Percentiles rank a stretch among this genome's conserved stretches.
These are phyloP conservation scores for Arthroderma sp. DNA, from an alignment of 2,329 filamentous ascomycete species.

Conservation along the genomic window DNA sequence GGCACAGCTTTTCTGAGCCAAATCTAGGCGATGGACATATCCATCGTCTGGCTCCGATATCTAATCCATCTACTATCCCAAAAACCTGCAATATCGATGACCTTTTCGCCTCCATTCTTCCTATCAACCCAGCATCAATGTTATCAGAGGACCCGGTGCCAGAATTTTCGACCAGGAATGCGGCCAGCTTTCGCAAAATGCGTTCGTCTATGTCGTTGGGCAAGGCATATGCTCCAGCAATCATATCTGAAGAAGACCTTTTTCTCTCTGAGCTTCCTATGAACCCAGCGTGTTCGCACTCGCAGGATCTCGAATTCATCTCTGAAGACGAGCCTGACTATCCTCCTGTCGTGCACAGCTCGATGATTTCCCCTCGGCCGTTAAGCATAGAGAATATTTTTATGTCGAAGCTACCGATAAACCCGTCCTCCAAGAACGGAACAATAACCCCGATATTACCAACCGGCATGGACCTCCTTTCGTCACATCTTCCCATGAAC, in stretches of 20 bases:
- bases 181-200: too few species aligned
- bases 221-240: not conserved
- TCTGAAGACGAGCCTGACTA: too few species aligned
- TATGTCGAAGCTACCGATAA: not conserved
- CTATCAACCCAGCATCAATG: constrained; percentile 20
- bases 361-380: too few species aligned
- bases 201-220: not conserved
- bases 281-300: constrained; percentile 9
- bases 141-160: too few species aligned
- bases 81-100: constrained; percentile 3
- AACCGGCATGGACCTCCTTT: constrained; percentile 1
- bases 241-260: constrained; percentile 11
- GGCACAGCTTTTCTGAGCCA: too few species aligned
- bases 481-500: constrained; percentile 8
- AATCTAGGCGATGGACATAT: too few species aligned
- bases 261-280: constrained; percentile 21
- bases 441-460: not conserved
- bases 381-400: not conserved
- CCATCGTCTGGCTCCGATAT: too few species aligned
- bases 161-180: too few species aligned
- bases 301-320: too few species aligned
- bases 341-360: too few species aligned
- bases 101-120: constrained; percentile 20
- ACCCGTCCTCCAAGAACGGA: not conserved
- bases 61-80: too few species aligned